Percentiles rank a stretch among this genome's conserved stretches.
phyloP scores from a whole-genome alignment of 768 basidiomycete species.

The Hericium rajendrae region DNA sequence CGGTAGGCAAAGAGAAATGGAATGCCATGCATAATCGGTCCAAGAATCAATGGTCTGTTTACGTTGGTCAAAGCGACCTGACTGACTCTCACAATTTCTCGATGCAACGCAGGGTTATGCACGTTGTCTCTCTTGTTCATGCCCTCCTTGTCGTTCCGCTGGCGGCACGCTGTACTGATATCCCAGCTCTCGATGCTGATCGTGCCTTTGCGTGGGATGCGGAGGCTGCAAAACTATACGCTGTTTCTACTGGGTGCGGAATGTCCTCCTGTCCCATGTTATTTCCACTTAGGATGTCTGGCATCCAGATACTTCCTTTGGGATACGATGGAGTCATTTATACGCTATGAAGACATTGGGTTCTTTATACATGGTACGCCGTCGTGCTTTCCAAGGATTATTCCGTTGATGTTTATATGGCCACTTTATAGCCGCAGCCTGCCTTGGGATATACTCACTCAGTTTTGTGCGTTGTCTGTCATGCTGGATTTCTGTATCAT shows the following conservation, averaged over 20 bases:
- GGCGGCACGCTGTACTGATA: slow-evolving; percentile 42
- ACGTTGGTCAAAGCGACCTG: not conserved
- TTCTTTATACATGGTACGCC: slow-evolving; percentile 66
- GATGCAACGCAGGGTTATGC: slow-evolving; percentile 44
- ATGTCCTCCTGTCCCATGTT: not conserved
- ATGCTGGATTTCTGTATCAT: not conserved
- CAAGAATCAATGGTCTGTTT: slow-evolving; percentile 2
- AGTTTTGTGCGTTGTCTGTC: slow-evolving; percentile 51
- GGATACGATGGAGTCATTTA: slow-evolving; percentile 64
- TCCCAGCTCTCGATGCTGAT: slow-evolving; percentile 41
- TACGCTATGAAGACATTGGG: slow-evolving; percentile 61
- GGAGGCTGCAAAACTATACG: slow-evolving; percentile 44
- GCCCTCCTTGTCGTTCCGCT: slow-evolving; percentile 58
- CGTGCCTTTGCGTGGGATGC: slow-evolving; percentile 72
- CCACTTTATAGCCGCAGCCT: slow-evolving; percentile 40
- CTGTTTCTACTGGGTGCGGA: slow-evolving; percentile 64
- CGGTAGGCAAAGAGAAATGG: slow-evolving; percentile 43
- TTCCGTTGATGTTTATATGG: not conserved
- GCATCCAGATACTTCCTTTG: slow-evolving; percentile 64
- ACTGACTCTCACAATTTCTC: slow-evolving; percentile 3
- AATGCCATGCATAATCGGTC: slow-evolving; percentile 7
- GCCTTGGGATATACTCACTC: slow-evolving; percentile 54
- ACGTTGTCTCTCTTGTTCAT: slow-evolving; percentile 66
- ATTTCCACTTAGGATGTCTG: not conserved
- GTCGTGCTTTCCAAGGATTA: not conserved